These are phyloP conservation scores for Cokeromyces recurvatus DNA, from an alignment of 371 early-diverging fungal genomes.

Conservation along the genomic window DNA sequence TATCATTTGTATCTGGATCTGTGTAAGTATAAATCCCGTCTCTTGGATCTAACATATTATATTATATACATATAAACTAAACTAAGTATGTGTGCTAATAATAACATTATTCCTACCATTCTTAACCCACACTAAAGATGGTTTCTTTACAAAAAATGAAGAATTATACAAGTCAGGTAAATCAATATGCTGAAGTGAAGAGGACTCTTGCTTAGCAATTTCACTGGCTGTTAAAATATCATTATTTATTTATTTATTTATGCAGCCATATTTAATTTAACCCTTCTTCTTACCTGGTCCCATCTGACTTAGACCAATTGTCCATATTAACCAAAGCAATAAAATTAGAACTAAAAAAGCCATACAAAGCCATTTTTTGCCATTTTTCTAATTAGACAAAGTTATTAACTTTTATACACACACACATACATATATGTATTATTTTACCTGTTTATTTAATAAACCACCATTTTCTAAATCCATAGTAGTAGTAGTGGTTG, in stretches of 20 bases:
- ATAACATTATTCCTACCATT: constrained; percentile 29
- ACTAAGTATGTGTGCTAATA: not conserved
- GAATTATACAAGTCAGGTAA: constrained; percentile 51
- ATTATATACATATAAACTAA: too few species aligned
- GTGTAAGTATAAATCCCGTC: constrained; percentile 51
- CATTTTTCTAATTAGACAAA: constrained; percentile 9
- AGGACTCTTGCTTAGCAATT: not conserved
- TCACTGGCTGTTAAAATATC: not conserved
- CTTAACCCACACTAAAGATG: constrained; percentile 46
- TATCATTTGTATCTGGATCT: constrained; percentile 35
- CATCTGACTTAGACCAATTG: constrained; percentile 27
- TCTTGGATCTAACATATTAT: constrained; percentile 11
- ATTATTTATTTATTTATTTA: not conserved
- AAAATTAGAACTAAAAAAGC: constrained; percentile 21
- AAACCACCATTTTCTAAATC: too few species aligned
- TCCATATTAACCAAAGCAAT: constrained; percentile 27
- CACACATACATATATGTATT: too few species aligned
- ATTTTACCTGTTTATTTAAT: too few species aligned
- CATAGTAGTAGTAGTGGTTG: too few species aligned
- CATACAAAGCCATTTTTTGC: constrained; percentile 23
- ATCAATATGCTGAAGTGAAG: constrained; percentile 24
- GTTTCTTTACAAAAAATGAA: constrained; percentile 40
- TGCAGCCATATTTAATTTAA: not conserved
- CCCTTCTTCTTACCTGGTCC: constrained; percentile 5
- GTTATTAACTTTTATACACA: too few species aligned